A percentile compares a stretch with the other conserved stretches of the same genome.
phyloP scores from a whole-genome alignment of 441 rosid species.

The Codiaeum variegatum region DNA sequence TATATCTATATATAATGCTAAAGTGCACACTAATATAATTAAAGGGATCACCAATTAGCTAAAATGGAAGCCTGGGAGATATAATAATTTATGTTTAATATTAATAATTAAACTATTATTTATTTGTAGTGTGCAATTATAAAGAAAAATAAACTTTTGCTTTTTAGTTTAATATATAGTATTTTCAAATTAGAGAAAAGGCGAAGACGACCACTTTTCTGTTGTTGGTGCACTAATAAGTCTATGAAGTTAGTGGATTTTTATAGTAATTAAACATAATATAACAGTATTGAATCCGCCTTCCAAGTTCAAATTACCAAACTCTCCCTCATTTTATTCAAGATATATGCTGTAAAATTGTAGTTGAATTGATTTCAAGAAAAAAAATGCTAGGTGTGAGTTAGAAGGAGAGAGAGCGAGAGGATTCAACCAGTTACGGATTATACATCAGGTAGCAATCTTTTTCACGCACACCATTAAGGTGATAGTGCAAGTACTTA shows the following conservation, averaged over 20 bases:
- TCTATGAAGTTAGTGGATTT: constrained; percentile 61
- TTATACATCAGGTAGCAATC: too few relatives aligned
- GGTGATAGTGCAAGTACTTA: too few relatives aligned
- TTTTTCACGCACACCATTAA: too few relatives aligned
- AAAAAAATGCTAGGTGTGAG: too few relatives aligned
- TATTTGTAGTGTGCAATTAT: not conserved
- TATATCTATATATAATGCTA: constrained; percentile 13
- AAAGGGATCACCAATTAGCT: not conserved
- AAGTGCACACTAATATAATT: not conserved
- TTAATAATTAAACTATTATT: too few relatives aligned
- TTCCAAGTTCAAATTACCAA: constrained; percentile 26
- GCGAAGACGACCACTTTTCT: constrained; percentile 65
- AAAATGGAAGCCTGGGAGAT: not conserved
- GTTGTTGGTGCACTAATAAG: constrained; percentile 66
- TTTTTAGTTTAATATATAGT: constrained; percentile 24
- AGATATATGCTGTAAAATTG: too few relatives aligned
- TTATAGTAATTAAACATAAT: constrained; percentile 17
- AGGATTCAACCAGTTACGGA: too few relatives aligned
- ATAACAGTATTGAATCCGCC: constrained; percentile 19
- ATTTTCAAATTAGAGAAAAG: constrained; percentile 41
- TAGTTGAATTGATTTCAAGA: too few relatives aligned
- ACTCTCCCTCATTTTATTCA: constrained; percentile 18
- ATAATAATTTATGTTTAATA: constrained; percentile 2
- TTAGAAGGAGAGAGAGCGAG: too few relatives aligned
- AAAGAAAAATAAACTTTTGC: not conserved